Evolutionary conservation across 352 stramenopile species (phyloP).

Genomic region (Pythium grandisporangium): DNA sequence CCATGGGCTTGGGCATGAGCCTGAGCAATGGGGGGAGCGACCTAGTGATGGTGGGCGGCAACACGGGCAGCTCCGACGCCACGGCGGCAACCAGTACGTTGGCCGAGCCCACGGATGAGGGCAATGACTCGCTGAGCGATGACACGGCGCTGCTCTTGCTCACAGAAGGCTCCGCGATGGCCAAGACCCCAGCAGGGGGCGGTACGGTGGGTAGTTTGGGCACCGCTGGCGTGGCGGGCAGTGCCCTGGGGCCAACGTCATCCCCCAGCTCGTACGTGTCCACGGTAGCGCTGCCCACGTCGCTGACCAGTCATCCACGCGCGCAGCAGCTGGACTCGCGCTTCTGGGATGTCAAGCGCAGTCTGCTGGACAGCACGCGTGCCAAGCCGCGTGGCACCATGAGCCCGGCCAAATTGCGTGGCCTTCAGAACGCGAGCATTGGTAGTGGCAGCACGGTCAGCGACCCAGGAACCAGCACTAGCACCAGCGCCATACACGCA

Average conservation of each 20-base stretch:
- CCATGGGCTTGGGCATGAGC: background rate
- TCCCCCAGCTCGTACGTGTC: no score
- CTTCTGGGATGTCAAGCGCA: constrained; percentile 68
- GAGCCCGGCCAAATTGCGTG: constrained; percentile 31
- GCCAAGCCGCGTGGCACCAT: constrained; percentile 25
- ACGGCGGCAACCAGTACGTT: background rate
- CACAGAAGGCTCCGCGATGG: background rate
- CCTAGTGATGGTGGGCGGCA: background rate
- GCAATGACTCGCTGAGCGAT: background rate
- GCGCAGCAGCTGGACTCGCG: constrained; percentile 33
- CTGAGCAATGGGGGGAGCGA: background rate
- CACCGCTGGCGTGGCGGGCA: background rate
- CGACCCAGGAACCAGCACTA: constrained; percentile 5
- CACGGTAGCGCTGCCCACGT: no score
- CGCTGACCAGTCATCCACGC: background rate
- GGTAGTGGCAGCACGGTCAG: no score
- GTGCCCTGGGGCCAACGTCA: no score
- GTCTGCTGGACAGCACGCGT: constrained; percentile 35
- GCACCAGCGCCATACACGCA: no score
- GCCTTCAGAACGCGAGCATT: constrained; percentile 38
- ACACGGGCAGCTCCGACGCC: background rate
- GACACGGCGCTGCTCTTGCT: no score
- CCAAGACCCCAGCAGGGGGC: no score
- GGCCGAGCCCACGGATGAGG: background rate
- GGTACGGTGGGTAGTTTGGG: background rate